Conservation (phyloP, 2,329 filamentous ascomycete genomes). For the Botryotinia convoluta region DNA sequence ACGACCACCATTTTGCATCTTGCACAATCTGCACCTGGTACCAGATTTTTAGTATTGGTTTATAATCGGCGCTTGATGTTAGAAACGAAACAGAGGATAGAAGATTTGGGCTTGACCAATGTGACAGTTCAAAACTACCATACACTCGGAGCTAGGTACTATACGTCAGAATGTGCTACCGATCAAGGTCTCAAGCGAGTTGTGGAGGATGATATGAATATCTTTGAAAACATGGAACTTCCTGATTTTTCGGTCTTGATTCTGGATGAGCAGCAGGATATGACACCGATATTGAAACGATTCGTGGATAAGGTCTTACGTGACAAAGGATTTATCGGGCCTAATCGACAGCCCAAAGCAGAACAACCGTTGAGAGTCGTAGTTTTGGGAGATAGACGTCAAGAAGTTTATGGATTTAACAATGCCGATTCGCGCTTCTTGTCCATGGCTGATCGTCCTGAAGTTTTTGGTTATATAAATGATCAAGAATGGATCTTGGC, state of each 20-base stretch:
- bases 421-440: slow-evolving; percentile 18
- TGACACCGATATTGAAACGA: slow-evolving; percentile 17
- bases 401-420: slow-evolving; percentile 15
- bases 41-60: slow-evolving; percentile 5
- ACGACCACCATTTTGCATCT: slow-evolving; percentile 14
- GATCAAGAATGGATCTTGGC: slow-evolving; percentile 6
- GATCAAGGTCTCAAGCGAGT: slow-evolving; percentile 19
- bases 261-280: slow-evolving; percentile 17
- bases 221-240: slow-evolving; percentile 8
- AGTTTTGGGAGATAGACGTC: slow-evolving; percentile 12
- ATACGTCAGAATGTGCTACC: slow-evolving; percentile 14
- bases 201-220: slow-evolving; percentile 9
- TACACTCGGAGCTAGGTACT: slow-evolving; percentile 5
- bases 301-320: slow-evolving; percentile 16
- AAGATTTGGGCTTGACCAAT: slow-evolving; percentile 8
- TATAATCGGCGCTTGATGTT: slow-evolving; percentile 18
- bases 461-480: slow-evolving; percentile 16
- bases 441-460: slow-evolving; percentile 2
- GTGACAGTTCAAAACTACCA: slow-evolving; percentile 11
- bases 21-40: slow-evolving; percentile 7
- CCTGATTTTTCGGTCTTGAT: slow-evolving; percentile 15
- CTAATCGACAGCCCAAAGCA: not conserved
- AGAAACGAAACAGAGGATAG: slow-evolving; percentile 12
- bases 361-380: not conserved
- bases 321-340: slow-evolving; percentile 2